phyloP scores from a whole-genome alignment of 139 green algal species.

The Choricystis sp. region DNA sequence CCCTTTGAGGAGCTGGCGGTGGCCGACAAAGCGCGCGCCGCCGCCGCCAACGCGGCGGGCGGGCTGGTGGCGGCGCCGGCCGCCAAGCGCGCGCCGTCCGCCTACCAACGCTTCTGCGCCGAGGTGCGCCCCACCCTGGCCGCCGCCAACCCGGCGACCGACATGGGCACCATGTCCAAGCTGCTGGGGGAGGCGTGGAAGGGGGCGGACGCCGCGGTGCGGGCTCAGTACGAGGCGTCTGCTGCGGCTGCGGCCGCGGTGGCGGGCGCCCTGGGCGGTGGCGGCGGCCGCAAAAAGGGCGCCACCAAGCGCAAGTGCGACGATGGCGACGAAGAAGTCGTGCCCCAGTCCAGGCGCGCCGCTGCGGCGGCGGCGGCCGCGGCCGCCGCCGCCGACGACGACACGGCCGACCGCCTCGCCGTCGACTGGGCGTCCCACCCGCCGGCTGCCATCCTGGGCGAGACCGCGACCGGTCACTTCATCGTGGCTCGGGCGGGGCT shows the following conservation, averaged over 20 bases:
- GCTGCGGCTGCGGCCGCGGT: too few species aligned
- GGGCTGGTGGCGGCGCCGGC: too few species aligned
- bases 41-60: too few species aligned
- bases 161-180: neutral
- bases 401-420: constrained; percentile 6
- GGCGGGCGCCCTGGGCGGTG: too few species aligned
- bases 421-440: constrained; percentile 6
- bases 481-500: constrained; percentile 5
- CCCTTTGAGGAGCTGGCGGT: neutral
- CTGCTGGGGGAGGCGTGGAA: neutral
- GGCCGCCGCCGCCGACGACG: neutral
- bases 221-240: neutral
- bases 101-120: neutral
- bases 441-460: constrained; percentile 3
- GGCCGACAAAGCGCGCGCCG: neutral
- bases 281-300: too few species aligned
- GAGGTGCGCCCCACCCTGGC: neutral
- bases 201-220: neutral
- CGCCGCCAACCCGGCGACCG: neutral
- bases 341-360: neutral
- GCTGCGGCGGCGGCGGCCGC: too few species aligned
- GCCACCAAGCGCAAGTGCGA: neutral
- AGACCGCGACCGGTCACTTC: constrained; percentile 4
- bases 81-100: neutral
- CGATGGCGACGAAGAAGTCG: neutral